Base-by-base conservation (phyloP, 2,329 filamentous ascomycete species). In the Colletotrichum godetiae region DNA sequence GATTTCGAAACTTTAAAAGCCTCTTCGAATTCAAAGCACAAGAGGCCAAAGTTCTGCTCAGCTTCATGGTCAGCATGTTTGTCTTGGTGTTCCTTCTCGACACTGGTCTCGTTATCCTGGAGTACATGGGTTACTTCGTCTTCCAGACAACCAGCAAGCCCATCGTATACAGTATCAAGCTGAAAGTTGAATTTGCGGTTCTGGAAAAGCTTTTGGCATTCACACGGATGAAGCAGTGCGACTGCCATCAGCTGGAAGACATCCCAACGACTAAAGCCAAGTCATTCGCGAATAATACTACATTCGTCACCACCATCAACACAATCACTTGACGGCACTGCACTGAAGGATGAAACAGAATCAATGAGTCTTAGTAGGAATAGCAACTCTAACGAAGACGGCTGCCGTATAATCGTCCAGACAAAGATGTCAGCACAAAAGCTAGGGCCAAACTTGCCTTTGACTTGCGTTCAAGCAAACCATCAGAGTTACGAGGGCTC, bases 101-200 rank as follows among this genome's bases (percentile, higher is more conserved):
- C 71, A 46, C 83, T 56, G 76, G 80, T 10, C 72, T 86, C 42
- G 72, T 86, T 22, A 74, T 78, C 5, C 74, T 83, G 46, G 81
- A 87, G 67, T 85, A 82, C 72, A 81, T 80, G 35, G 78, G 79
- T 67, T 75, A 80, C 10, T 86, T 83, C 66, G 78, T 72, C 1
- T 72, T 75, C 13, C 74, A 75, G 24, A 74, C 72, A 5, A 72
- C 72, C 2, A 74, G 73, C 61, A 75, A 75, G 2, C 60, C 74
- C 0, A 27, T 75, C 2, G 74, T 67, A 0, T 74, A 75, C 53
- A 67, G 74, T 24, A 65, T 75, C 61, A 75, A 75, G 62, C 33
- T 74, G 6, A 75, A 89, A 75, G 80, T 88, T 12, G 88, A 89
- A 77, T 85, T 88, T 60, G 83, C 84, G 3, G 85, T 89, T 10